Evolutionary conservation across 2,329 filamentous ascomycete genomes (phyloP), one percentile per base, ranked within the genome.

Genomic region (Penicillium vulpinum): DNA sequence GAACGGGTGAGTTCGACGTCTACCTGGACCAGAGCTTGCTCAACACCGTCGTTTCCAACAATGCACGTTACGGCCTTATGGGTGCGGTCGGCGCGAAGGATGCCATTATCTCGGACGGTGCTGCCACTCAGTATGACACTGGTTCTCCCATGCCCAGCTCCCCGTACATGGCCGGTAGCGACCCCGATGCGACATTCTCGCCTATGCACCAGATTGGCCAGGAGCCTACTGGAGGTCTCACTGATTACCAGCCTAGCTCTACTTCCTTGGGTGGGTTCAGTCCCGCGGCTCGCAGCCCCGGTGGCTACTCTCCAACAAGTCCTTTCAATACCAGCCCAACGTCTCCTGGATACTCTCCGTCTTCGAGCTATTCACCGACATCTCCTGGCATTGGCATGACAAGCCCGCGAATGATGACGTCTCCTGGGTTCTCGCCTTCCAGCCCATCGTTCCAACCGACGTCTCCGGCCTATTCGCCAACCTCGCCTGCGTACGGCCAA

Each of bases 21-120:
- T 87, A 92, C 66, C 83, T 99, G 64, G 95, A 99, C 72, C 92
- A 92, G 63, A 90, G 90, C 77, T 96, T 99, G 91, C 85, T 97
- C 41, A 91, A 95, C 74, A 96, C 92, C 18, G 91, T 96, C 69
- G 92, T 96, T 57, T 92, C 91, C 48, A 92, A 96, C 76, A 96
- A 96, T 74, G 90, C 90, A 41, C 87, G 90, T 72, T 91, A 88
- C 80, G 90, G 88, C 67, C 84, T 92, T 46, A 91, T 91, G 84
- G 86, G 88, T 54, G 89, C 88, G 51, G 88, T 93, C 75, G 87
- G 88, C 15, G 83, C 88, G 64, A 92, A 92, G 78, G 88, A 87
- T 57, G 83, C 84, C 56, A 86, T 88, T 59, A 82, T 88, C 44
- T 79, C 81, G 45, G 89, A 90, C 59, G 94, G 94, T 65, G 91